Evolutionary conservation across 352 stramenopile species (phyloP).

Genomic region (Peronospora destructor): DNA sequence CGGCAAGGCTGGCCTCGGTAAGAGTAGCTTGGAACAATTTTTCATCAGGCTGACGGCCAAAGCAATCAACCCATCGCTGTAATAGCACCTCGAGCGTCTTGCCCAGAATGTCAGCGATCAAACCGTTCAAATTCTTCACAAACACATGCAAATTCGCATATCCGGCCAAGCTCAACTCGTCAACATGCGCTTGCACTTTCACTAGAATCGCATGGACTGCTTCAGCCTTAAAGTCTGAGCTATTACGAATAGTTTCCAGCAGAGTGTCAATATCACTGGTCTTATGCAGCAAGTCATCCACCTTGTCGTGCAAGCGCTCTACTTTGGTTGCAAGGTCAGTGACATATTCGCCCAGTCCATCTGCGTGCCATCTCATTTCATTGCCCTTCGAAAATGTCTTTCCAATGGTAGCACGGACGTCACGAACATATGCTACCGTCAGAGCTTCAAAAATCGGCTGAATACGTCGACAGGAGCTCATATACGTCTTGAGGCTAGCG

Average conservation of each 20-base stretch:
- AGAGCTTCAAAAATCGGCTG: constrained; percentile 80
- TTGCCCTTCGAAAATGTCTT: constrained; percentile 87
- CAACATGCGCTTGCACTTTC: constrained; percentile 89
- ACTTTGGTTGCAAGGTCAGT: constrained; percentile 88
- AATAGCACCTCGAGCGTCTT: constrained; percentile 67
- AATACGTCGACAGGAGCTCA: constrained; percentile 64
- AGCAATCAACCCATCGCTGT: constrained; percentile 63
- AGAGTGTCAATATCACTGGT: constrained; percentile 89
- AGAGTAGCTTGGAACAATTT: constrained; percentile 47
- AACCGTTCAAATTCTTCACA: constrained; percentile 86
- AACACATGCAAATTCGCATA: constrained; percentile 91
- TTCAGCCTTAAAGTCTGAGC: constrained; percentile 44
- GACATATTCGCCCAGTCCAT: constrained; percentile 83
- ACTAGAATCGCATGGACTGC: constrained; percentile 59
- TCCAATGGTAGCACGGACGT: constrained; percentile 79
- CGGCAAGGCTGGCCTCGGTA: constrained; percentile 34
- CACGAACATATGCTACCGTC: constrained; percentile 63
- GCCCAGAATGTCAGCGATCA: constrained; percentile 81
- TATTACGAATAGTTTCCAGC: constrained; percentile 69
- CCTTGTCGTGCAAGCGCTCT: constrained; percentile 95
- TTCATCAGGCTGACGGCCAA: constrained; percentile 53
- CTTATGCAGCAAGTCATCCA: constrained; percentile 93
- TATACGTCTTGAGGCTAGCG: constrained; percentile 93
- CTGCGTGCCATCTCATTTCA: constrained; percentile 86
- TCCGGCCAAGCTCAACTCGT: constrained; percentile 92